Percentiles rank a stretch among this genome's conserved stretches.
phyloP scores from a whole-genome alignment of 139 green algal genomes.

The Eudorina sp. region DNA sequence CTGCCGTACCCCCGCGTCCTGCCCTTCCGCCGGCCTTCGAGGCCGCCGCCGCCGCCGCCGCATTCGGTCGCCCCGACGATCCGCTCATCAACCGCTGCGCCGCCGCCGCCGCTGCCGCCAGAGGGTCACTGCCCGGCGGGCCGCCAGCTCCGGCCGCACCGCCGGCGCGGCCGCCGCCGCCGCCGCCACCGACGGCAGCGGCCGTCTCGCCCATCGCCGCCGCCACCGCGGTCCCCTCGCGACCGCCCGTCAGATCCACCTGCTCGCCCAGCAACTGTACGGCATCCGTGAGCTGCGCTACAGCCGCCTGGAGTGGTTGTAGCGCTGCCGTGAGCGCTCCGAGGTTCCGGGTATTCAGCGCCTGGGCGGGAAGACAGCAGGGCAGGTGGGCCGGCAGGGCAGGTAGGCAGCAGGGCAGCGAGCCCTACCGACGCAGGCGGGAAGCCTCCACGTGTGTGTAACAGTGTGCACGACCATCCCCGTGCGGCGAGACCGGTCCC shows the following conservation, averaged over 20 bases:
- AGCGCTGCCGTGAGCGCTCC: neutral
- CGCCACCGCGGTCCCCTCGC: neutral
- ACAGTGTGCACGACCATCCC: too few relatives aligned
- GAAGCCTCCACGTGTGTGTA: too few relatives aligned
- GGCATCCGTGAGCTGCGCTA: neutral
- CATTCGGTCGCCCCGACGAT: neutral
- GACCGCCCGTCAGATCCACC: conserved; percentile 16
- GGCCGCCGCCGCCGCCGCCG: neutral
- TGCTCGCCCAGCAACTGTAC: conserved; percentile 12
- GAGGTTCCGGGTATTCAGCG: neutral
- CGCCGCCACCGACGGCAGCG: too few relatives aligned
- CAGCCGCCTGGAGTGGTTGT: neutral
- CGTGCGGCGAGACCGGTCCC: too few relatives aligned
- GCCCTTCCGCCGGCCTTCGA: neutral
- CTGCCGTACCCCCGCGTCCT: neutral
- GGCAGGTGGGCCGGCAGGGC: too few relatives aligned
- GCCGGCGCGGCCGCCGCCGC: neutral
- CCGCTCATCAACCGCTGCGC: neutral
- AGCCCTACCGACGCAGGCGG: too few relatives aligned
- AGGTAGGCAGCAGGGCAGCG: too few relatives aligned
- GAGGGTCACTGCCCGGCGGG: too few relatives aligned
- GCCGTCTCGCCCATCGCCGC: neutral
- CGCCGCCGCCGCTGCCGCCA: neutral
- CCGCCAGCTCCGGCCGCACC: neutral
- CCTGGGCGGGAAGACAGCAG: too few relatives aligned